Base-by-base conservation (phyloP, 345 rosid genomes). In the Combretum micranthum region DNA sequence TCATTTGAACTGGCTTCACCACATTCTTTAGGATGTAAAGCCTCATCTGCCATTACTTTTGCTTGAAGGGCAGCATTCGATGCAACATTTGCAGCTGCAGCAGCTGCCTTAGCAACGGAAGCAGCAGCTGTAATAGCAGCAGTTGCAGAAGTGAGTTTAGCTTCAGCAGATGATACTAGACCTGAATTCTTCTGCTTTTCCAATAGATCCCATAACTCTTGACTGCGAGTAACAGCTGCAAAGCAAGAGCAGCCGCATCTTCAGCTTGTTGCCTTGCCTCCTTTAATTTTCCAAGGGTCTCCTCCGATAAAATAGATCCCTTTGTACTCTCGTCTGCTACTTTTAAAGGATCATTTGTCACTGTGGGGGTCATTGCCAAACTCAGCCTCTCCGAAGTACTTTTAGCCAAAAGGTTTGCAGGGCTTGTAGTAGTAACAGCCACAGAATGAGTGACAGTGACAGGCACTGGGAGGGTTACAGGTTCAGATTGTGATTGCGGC, bases 91-190 rank as follows among this genome's bases (percentile, higher is more conserved):
- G 97, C 96, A 52, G 96, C 96, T 14, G 97, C 97, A 55, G 99
- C 95, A 53, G 99, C 99, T 15, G 97, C 97, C 69, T 83, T 90
- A 26, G 97, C 99, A 74, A 90, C 95, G 42, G 99, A 83, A 67
- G 96, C 87, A 3, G 99, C 97, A 25, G 94, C 87, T 47, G 95
- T 83, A 57, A 83, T 67, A 20, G 95, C 88, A 79, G 74, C 82
- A 54, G 95, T 90, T 59, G 97, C 97, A n/a, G 86, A 84, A 65
- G 88, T 83, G 70, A 94, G 66, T 59, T 72, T 84, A 54, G 72
- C 73, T 75, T 90, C 88, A 61, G 66, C 75, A 63, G 88, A 90
- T 47, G 80, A 58, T 39, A 51, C 77, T 65, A 79, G 71, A 49
- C 85, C 80, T 42, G 81, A 63, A 64, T 71, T 71, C 68, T 70